Base-by-base conservation (phyloP, 768 basidiomycete species). In the Fistulinella prunicolor region DNA sequence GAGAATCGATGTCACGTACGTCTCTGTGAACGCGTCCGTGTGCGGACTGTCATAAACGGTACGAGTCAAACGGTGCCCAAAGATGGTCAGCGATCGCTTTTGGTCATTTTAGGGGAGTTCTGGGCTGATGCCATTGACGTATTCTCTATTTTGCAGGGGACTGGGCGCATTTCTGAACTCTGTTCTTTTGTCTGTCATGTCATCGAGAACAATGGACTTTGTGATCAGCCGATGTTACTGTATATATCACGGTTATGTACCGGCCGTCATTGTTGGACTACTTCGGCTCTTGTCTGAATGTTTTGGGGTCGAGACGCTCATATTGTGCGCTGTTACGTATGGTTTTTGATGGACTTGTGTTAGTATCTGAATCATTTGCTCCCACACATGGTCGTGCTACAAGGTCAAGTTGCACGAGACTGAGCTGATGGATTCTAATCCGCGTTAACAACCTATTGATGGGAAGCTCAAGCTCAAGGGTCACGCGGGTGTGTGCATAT, bases 1-100 rank as follows among this genome's bases (percentile, higher is more conserved):
- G 0, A 60, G 55, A 43, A 51, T 67, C 13, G 3, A 47, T 21
- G 60, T 67, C 28, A 13, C 58, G 5, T 47, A 21, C n/a, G 40
- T 42, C 12, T 1, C 6, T 6, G 32, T 28, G 23, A 13, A 44
- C 2, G 2, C 37, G 4, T 49, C 58, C 3, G 36, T 0, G 1
- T 59, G 58, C 5, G 28, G 38, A 0, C 9, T 56, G 47, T 20
- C n/a, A n/a, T n/a, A 21, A 22, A 21, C 6, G 28, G 10, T 6
- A 17, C 3, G 26, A 20, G 39, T 20, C 19, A 9, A 20, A 29
- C 9, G 28, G 37, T 17, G 22, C 24, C 35, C 9, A 26, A 38
- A 21, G 10, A 55, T 17, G 46, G 53, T 55, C 9, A 34, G 54
- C 3, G 12, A 37, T 22, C 6, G 8, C n/a, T n/a, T 21, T 6